A percentile compares a stretch with the other conserved stretches of the same genome.
Evolutionary conservation across 2,329 filamentous ascomycete genomes (phyloP).

Genomic region (Phaeophleospora eucalypticola): DNA sequence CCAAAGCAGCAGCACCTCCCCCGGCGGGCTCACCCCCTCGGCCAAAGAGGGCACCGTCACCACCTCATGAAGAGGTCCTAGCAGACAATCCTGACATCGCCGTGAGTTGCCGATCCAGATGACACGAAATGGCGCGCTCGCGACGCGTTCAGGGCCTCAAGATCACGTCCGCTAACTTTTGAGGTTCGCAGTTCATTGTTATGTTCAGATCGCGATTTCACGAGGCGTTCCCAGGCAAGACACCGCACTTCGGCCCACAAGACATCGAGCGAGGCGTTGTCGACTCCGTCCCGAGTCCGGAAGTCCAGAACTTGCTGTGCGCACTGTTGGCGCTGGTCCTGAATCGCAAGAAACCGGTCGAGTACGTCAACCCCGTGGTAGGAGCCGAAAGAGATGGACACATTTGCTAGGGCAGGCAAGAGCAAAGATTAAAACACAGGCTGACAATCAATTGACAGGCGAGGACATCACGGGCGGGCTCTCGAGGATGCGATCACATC

Average conservation of each 20-base stretch:
- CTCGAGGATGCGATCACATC: conserved; percentile 86
- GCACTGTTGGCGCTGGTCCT: conserved; percentile 81
- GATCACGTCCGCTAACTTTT: conserved; percentile 41
- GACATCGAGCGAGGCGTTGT: conserved; percentile 86
- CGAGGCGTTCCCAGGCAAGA: conserved; percentile 81
- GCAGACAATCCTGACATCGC: conserved; percentile 90
- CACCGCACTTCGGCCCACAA: conserved; percentile 87
- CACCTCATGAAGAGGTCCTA: conserved; percentile 82
- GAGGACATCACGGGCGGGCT: conserved; percentile 87
- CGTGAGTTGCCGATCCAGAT: conserved; percentile 55
- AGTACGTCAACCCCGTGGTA: conserved; percentile 59
- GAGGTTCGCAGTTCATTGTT: conserved; percentile 74
- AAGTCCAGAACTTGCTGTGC: conserved; percentile 84
- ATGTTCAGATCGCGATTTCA: conserved; percentile 95
- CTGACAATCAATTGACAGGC: conserved; percentile 50
- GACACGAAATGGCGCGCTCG: conserved; percentile 29
- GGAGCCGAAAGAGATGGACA: background rate
- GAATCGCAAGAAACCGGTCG: conserved; percentile 97
- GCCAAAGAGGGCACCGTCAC: conserved; percentile 75
- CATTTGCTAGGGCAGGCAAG: background rate
- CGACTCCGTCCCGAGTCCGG: conserved; percentile 72
- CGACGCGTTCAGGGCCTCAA: conserved; percentile 21
- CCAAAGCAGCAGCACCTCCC: conserved; percentile 45
- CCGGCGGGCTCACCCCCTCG: conserved; percentile 33
- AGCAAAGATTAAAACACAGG: conserved; percentile 29